Percentiles rank a stretch among this genome's conserved stretches.
Conservation (phyloP, 306 rosid species). For the Abrus pulchellus region DNA sequence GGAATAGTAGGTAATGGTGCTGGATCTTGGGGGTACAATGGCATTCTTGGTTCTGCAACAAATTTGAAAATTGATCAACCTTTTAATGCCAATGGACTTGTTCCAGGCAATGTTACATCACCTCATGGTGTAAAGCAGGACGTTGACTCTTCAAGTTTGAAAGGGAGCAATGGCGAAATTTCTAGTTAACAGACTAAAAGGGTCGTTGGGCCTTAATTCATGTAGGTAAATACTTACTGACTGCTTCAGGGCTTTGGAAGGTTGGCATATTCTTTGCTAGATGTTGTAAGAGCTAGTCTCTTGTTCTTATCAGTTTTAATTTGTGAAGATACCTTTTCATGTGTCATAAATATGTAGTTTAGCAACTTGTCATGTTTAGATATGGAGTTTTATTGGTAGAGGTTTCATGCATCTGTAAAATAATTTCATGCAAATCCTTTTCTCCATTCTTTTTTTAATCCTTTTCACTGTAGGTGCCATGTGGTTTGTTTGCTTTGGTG, state of each 20-base stretch:
- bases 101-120: conserved; percentile 45
- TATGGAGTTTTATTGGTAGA: conserved; percentile 52
- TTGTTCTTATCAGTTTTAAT: conserved; percentile 31
- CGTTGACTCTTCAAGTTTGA: conserved; percentile 54
- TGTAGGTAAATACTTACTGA: conserved; percentile 60
- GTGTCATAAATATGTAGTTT: conserved; percentile 51
- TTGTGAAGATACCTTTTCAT: conserved; percentile 45
- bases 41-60: conserved; percentile 49
- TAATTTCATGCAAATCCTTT: conserved; percentile 46
- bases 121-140: conserved; percentile 52
- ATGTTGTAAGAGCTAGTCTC: conserved; percentile 50
- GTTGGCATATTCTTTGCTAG: conserved; percentile 57
- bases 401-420: conserved; percentile 60
- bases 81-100: conserved; percentile 46
- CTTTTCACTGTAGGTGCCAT: background rate
- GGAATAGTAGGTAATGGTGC: conserved; percentile 45
- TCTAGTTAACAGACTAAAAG: conserved; percentile 41
- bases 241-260: conserved; percentile 50
- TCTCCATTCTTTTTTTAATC: background rate
- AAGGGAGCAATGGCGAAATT: conserved; percentile 52
- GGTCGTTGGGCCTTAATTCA: conserved; percentile 40
- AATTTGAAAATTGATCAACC: conserved; percentile 53
- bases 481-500: conserved; percentile 23
- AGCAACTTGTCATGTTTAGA: conserved; percentile 36
- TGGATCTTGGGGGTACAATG: conserved; percentile 51